Evolutionary conservation across 805 yeast genomes (phyloP).

Genomic region (Pichia rugopelliculosa): DNA sequence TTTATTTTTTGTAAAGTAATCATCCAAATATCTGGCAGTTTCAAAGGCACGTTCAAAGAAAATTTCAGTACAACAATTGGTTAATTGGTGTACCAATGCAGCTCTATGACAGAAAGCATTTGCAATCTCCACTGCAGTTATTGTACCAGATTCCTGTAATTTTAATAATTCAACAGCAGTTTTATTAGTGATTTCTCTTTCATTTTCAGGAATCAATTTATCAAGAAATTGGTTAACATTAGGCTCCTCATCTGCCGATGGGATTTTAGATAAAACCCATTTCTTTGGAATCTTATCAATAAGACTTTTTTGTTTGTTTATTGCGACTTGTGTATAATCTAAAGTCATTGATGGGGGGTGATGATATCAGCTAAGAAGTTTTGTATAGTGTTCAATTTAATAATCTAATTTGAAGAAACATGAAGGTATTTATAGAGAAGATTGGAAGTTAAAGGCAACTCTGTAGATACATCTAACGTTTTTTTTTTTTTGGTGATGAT

Average conservation of each 20-base stretch:
- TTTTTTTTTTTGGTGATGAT: no score
- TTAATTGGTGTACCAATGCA: constrained; percentile 35
- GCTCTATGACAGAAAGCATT: constrained; percentile 38
- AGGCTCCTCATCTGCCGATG: constrained; percentile 24
- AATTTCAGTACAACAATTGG: constrained; percentile 36
- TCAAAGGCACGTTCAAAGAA: constrained; percentile 34
- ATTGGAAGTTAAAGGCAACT: background rate
- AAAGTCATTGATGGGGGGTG: no score
- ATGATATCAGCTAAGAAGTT: no score
- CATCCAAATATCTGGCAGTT: constrained; percentile 35
- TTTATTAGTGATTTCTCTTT: constrained; percentile 17
- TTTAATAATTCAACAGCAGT: constrained; percentile 21
- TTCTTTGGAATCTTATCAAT: constrained; percentile 24
- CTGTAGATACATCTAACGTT: no score
- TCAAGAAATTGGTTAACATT: constrained; percentile 19
- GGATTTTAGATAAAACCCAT: constrained; percentile 25
- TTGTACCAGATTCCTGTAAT: constrained; percentile 25
- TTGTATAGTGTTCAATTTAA: background rate
- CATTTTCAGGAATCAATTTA: constrained; percentile 18
- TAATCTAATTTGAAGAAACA: no score
- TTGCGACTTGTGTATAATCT: constrained; percentile 18
- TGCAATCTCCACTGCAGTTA: constrained; percentile 31
- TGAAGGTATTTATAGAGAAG: background rate
- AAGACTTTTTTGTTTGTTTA: constrained; percentile 13
- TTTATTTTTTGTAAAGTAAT: constrained; percentile 28